Conservation (phyloP, 2,329 filamentous ascomycete genomes). For the Uncinocarpus reesii region DNA sequence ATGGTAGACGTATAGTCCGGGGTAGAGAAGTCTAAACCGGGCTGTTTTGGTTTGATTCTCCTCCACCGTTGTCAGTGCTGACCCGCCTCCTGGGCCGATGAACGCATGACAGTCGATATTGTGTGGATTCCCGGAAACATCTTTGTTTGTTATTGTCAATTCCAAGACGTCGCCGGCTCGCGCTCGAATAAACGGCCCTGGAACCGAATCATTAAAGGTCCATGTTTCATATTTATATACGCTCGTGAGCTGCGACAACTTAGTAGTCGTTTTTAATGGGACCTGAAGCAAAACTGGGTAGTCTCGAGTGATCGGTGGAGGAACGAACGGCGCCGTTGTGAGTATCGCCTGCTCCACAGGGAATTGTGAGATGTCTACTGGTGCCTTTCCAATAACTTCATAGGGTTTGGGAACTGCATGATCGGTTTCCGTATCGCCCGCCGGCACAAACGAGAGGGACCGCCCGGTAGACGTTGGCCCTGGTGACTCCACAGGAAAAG, state of each 20-base stretch:
- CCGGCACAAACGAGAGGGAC: conserved; percentile 5
- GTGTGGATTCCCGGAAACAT: conserved; percentile 28
- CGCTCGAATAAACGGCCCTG: conserved; percentile 30
- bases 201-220: conserved; percentile 29
- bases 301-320: conserved; percentile 25
- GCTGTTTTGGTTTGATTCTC: conserved; percentile 28
- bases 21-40: conserved; percentile 24
- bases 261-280: conserved; percentile 22
- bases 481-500: not conserved
- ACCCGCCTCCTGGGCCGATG: conserved; percentile 27
- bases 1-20: conserved; percentile 29
- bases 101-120: conserved; percentile 32
- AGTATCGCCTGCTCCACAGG: conserved; percentile 25
- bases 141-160: conserved; percentile 26
- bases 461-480: conserved; percentile 6
- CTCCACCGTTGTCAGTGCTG: conserved; percentile 26
- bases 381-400: not conserved
- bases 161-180: conserved; percentile 28
- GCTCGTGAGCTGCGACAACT: conserved; percentile 26
- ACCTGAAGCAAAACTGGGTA: conserved; percentile 27
- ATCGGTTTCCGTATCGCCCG: not conserved
- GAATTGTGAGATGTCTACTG: conserved; percentile 18
- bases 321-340: conserved; percentile 25
- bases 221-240: conserved; percentile 30
- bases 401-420: not conserved